phyloP scores from a whole-genome alignment of 1,284 basidiomycete genomes.

The Pseudozyma thailandica region DNA sequence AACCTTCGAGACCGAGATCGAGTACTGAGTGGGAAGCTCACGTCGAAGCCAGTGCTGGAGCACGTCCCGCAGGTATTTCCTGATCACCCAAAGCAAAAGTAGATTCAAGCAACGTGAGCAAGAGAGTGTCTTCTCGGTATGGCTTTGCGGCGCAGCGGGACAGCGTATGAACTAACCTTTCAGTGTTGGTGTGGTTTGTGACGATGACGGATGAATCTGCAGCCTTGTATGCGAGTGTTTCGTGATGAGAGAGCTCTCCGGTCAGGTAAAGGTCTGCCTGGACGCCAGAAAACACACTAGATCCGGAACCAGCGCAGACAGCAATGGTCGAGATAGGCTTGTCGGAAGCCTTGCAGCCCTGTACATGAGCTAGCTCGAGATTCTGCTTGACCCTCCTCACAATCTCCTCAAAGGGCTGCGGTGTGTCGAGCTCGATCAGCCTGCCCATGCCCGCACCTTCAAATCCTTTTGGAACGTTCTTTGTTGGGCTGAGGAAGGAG shows the following conservation, averaged over 20 bases:
- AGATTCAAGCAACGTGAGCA: neutral
- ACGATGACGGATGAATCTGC: slow-evolving; percentile 62
- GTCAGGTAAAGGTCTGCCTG: slow-evolving; percentile 62
- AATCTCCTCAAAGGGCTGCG: slow-evolving; percentile 32
- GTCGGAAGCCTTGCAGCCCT: slow-evolving; percentile 36
- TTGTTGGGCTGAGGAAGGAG: slow-evolving; percentile 14
- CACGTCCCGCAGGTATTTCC: slow-evolving; percentile 52
- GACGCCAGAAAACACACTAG: slow-evolving; percentile 48
- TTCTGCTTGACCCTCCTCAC: slow-evolving; percentile 48
- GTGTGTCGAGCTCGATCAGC: slow-evolving; percentile 23
- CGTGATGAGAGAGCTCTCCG: slow-evolving; percentile 65
- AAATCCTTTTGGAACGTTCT: slow-evolving; percentile 22
- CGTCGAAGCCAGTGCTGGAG: slow-evolving; percentile 42
- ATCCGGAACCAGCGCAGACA: slow-evolving; percentile 64
- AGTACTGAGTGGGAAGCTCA: slow-evolving; percentile 17
- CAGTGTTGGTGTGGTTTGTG: slow-evolving; percentile 64
- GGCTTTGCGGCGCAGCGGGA: neutral
- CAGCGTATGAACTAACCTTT: slow-evolving; percentile 34
- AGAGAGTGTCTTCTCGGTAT: too few species aligned
- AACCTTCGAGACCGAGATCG: slow-evolving; percentile 25
- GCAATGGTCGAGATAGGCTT: slow-evolving; percentile 50
- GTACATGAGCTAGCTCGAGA: slow-evolving; percentile 32
- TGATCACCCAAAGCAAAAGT: neutral
- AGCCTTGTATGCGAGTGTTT: slow-evolving; percentile 61
- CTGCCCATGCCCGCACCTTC: slow-evolving; percentile 50